phyloP scores from a whole-genome alignment of 2,329 filamentous ascomycete genomes.

The Pestalotiopsis fici region DNA sequence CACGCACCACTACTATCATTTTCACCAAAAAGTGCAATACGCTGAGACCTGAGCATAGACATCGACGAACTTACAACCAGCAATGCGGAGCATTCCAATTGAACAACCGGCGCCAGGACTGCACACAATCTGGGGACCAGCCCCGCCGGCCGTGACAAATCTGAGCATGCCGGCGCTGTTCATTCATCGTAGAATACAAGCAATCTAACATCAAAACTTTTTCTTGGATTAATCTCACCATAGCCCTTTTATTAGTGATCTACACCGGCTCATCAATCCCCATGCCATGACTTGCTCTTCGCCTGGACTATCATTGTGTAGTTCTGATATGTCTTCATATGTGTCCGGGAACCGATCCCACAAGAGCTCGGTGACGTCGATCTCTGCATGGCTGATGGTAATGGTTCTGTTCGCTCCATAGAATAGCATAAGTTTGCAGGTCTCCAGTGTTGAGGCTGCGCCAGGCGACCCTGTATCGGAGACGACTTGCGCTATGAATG shows the following conservation, averaged over 20 bases:
- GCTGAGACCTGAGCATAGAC: too few relatives aligned
- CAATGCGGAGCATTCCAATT: too few relatives aligned
- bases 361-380: background rate
- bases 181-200: too few relatives aligned
- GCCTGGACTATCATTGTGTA: background rate
- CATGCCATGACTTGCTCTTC: background rate
- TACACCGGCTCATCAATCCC: background rate
- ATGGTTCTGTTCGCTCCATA: background rate
- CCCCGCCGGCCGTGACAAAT: too few relatives aligned
- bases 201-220: too few relatives aligned
- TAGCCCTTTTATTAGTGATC: background rate
- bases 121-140: too few relatives aligned
- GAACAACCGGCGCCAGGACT: too few relatives aligned
- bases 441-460: background rate
- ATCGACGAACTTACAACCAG: too few relatives aligned
- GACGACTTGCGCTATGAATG: background rate
- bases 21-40: too few relatives aligned
- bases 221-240: background rate
- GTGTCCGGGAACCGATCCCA: background rate
- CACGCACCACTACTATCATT: too few relatives aligned
- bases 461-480: background rate
- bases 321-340: background rate
- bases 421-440: background rate
- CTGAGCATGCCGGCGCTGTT: too few relatives aligned
- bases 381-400: background rate